Conservation (phyloP, 495 filamentous ascomycete species). For the Tuber microsphaerosporum region DNA sequence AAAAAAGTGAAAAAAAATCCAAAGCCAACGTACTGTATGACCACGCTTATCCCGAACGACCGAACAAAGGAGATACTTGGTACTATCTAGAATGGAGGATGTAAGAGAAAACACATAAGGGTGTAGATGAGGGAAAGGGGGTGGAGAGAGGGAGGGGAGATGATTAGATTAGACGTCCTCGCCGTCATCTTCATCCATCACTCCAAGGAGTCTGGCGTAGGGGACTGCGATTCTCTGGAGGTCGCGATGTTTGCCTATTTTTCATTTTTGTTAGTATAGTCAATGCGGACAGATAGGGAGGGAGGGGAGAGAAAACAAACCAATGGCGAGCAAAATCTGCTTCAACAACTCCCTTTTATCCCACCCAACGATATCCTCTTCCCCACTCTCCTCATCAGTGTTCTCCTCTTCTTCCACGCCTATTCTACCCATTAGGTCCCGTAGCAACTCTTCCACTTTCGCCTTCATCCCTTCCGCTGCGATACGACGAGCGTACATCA, state of each 20-base stretch:
- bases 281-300: background rate
- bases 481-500: constrained; percentile 94
- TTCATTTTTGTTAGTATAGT: constrained; percentile 40
- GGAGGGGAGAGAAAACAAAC: constrained; percentile 51
- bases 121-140: background rate
- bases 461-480: constrained; percentile 76
- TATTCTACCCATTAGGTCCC: constrained; percentile 63
- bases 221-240: constrained; percentile 86
- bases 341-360: constrained; percentile 74
- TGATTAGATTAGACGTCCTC: constrained; percentile 20
- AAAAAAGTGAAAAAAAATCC: background rate
- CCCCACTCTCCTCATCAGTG: constrained; percentile 44
- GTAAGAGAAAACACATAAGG: background rate
- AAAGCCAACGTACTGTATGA: background rate
- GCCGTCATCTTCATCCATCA: constrained; percentile 47
- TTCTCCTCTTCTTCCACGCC: constrained; percentile 47
- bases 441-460: constrained; percentile 88
- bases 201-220: constrained; percentile 67
- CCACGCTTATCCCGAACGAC: background rate
- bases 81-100: background rate
- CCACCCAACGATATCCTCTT: constrained; percentile 79
- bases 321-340: constrained; percentile 82
- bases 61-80: background rate
- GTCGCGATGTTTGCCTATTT: constrained; percentile 87
- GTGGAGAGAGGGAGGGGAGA: background rate